Conservation (phyloP, 139 green algal species). For the Ostreobium quekettii region DNA sequence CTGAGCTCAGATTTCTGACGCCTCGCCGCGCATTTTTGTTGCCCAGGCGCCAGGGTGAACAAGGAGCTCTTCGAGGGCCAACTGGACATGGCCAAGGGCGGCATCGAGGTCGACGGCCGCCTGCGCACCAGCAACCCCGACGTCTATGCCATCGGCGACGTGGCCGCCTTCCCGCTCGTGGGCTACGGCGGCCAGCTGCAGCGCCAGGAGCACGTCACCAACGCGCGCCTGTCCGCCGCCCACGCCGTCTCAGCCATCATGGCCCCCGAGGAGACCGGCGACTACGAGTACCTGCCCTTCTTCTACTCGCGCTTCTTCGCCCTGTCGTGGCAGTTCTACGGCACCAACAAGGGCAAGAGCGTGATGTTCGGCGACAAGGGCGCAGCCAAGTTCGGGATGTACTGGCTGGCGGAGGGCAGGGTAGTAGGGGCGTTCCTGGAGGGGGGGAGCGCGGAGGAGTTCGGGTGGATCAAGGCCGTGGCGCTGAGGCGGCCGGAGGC, state of each 20-base stretch:
- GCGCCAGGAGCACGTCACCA: conserved; percentile 81
- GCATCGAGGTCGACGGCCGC: conserved; percentile 68
- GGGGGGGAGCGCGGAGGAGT: conserved; percentile 57
- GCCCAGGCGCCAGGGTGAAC: conserved; percentile 16
- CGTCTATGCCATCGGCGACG: conserved; percentile 86
- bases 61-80: conserved; percentile 32
- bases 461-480: conserved; percentile 54
- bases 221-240: conserved; percentile 43
- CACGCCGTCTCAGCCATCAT: conserved; percentile 43
- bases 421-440: conserved; percentile 83
- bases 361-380: conserved; percentile 45
- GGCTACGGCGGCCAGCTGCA: conserved; percentile 33
- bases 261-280: conserved; percentile 16
- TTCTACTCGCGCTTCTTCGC: conserved; percentile 90
- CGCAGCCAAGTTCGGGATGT: conserved; percentile 74
- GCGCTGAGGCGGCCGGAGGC: conserved; percentile 24
- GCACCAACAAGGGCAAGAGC: conserved; percentile 35
- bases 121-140: conserved; percentile 57
- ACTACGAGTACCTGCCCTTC: conserved; percentile 89
- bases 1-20: no score
- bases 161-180: conserved; percentile 77
- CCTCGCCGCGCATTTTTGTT: no score
- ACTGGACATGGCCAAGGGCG: conserved; percentile 50
- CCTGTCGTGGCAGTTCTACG: conserved; percentile 80
- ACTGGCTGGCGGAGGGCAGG: conserved; percentile 67